Conservation (phyloP, 2,329 filamentous ascomycete genomes). For the Fusarium sambucinum region DNA sequence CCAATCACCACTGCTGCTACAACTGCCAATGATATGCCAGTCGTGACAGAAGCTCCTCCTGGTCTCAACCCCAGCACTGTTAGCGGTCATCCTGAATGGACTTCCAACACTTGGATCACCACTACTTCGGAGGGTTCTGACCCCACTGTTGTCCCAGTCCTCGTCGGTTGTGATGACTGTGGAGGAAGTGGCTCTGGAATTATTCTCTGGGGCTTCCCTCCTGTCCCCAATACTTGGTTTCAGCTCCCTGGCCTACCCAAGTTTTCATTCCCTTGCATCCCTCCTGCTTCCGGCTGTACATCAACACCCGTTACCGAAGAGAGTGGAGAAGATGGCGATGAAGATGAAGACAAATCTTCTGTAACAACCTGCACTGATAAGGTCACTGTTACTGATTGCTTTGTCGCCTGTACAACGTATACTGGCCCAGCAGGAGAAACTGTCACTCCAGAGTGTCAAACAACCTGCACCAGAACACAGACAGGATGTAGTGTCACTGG, state of each 20-base stretch:
- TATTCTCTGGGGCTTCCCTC: slow-evolving; percentile 13
- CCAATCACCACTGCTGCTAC: background rate
- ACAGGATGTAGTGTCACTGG: slow-evolving; percentile 27
- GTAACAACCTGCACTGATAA: slow-evolving; percentile 19
- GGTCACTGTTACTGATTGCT: slow-evolving; percentile 31
- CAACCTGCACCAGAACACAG: slow-evolving; percentile 26
- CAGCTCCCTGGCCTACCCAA: slow-evolving; percentile 21
- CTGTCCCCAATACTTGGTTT: slow-evolving; percentile 1
- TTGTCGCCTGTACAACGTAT: slow-evolving; percentile 33
- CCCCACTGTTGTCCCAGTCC: slow-evolving; percentile 31
- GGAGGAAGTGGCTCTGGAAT: slow-evolving; percentile 23
- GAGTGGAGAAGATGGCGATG: background rate
- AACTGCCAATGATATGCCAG: background rate
- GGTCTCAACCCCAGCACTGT: slow-evolving; percentile 1
- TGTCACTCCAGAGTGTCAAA: slow-evolving; percentile 9
- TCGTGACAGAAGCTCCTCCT: slow-evolving; percentile 9
- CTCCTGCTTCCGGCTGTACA: slow-evolving; percentile 1
- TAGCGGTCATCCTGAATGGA: slow-evolving; percentile 28
- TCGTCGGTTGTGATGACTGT: slow-evolving; percentile 23
- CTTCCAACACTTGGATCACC: slow-evolving; percentile 37
- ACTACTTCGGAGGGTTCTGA: slow-evolving; percentile 18
- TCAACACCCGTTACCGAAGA: background rate
- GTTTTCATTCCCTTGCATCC: slow-evolving; percentile 32
- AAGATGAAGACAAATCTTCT: slow-evolving; percentile 4
- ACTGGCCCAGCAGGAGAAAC: background rate